These are phyloP conservation scores for Candida easanensis DNA, from an alignment of 805 yeast genomes.

Conservation along the genomic window DNA sequence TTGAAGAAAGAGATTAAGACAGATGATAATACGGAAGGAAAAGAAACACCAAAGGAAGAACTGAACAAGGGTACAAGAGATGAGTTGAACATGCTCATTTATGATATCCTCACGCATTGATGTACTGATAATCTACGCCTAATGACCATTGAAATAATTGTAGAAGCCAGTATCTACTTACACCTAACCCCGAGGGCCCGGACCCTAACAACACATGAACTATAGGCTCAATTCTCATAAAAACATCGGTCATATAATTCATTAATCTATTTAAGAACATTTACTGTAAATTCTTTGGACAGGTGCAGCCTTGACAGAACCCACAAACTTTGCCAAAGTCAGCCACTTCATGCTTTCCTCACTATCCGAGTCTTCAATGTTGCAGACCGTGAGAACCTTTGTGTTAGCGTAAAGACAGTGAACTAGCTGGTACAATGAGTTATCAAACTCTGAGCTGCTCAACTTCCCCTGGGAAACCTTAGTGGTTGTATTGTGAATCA, in stretches of 20 bases:
- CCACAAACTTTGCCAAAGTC: slow-evolving; percentile 12
- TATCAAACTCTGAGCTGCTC: slow-evolving; percentile 15
- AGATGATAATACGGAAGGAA: neutral
- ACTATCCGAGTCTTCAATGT: slow-evolving; percentile 23
- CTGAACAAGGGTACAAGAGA: slow-evolving; percentile 55
- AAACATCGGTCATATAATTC: too few relatives aligned
- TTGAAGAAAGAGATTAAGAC: slow-evolving; percentile 10
- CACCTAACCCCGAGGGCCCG: too few relatives aligned
- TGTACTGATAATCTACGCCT: neutral
- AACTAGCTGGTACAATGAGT: slow-evolving; percentile 21
- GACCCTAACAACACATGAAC: too few relatives aligned
- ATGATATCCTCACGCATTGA: slow-evolving; percentile 43
- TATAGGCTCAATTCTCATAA: too few relatives aligned
- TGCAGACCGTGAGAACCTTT: slow-evolving; percentile 35
- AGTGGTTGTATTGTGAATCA: slow-evolving; percentile 10
- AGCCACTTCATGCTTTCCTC: slow-evolving; percentile 20
- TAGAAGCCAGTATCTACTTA: neutral
- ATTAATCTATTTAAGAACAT: too few relatives aligned
- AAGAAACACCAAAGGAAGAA: neutral
- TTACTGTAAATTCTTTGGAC: slow-evolving; percentile 17
- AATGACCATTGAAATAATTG: neutral
- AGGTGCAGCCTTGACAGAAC: slow-evolving; percentile 13
- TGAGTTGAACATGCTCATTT: slow-evolving; percentile 69
- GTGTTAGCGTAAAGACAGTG: slow-evolving; percentile 31
- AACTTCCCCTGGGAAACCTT: slow-evolving; percentile 14